A percentile compares a stretch with the other conserved stretches of the same genome.
These are phyloP conservation scores for Chloris gayana DNA, from an alignment of 176 grass and related monocot genomes.

Conservation along the genomic window DNA sequence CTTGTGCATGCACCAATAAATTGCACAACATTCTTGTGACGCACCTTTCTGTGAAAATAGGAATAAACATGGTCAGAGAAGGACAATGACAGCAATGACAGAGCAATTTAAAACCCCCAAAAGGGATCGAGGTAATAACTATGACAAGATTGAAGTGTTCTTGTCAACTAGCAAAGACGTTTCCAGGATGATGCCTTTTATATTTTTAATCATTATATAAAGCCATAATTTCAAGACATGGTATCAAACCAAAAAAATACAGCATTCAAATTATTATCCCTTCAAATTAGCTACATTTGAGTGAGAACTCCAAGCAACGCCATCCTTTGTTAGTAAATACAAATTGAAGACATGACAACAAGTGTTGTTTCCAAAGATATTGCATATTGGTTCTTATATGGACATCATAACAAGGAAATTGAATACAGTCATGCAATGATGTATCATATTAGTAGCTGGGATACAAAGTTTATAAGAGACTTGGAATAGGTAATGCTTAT, in stretches of 20 bases:
- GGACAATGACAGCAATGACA: slow-evolving; percentile 1
- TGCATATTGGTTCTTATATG: neutral
- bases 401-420: slow-evolving; percentile 15
- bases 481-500: slow-evolving; percentile 32
- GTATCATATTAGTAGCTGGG: neutral
- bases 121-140: neutral
- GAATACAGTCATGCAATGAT: slow-evolving; percentile 14
- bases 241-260: slow-evolving; percentile 12
- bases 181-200: neutral
- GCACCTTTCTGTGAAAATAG: slow-evolving; percentile 79
- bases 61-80: slow-evolving; percentile 29
- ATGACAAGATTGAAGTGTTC: neutral
- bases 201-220: neutral
- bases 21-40: slow-evolving; percentile 97
- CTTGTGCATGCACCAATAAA: slow-evolving; percentile 95
- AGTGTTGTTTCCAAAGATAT: neutral
- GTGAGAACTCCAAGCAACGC: neutral
- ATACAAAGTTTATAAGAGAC: neutral
- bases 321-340: neutral
- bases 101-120: neutral
- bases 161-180: neutral
- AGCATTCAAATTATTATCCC: slow-evolving; percentile 14
- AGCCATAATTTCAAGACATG: neutral
- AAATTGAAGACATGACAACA: slow-evolving; percentile 14
- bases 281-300: neutral